Evolutionary conservation across 139 green algal species (phyloP), one percentile per base, ranked within the genome.

Genomic region (Tetradesmus obliquus): DNA sequence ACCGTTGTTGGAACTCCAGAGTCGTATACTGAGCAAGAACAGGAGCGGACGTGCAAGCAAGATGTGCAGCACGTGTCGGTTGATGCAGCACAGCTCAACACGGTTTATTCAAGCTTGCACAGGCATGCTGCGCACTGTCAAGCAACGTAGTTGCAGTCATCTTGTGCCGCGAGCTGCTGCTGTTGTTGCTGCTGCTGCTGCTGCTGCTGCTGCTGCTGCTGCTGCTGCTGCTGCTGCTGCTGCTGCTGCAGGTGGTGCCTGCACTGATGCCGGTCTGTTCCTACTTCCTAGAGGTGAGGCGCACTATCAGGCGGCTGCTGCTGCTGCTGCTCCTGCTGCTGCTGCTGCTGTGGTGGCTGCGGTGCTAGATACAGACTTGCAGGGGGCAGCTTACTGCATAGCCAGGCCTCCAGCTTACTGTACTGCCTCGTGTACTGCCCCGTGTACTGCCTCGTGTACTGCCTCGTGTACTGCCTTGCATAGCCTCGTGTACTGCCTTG

Each of bases 241-340:
- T 79, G 55, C 24, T 85, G 87, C 17, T 74, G 53, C 79, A 91
- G 88, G 88, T 88, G 79, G 69, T 86, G 55, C 91, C 93, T 6
- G 94, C 96, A 66, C 92, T 97, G 57, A 97, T 97, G 96, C 96
- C 96, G 60, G 81, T 95, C 9, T 97, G 96, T 92, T 93, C 90
- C 13, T 95, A 96, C 92, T 97, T 96, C 93, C 92, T 97, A 1
- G 83, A 95, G 94, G 96, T 96, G 53, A 69, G 80, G 4, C 20
- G 7, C 8, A 51, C 32, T 45, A 45, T 45, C 32, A 45, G 32
- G 32, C 12, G 7, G 79, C 24, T 76, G 20, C 74, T 53, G 24
- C 71, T 86, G 72, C 51, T 15, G 53, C 54, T 20, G n/a, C 3
- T 55, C 54, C 45, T 79, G 53, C 54, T 85, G 51, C 5, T 55